A percentile compares a stretch with the other conserved stretches of the same genome.
Conservation (phyloP, 441 rosid genomes). For the Populus tomentosa region DNA sequence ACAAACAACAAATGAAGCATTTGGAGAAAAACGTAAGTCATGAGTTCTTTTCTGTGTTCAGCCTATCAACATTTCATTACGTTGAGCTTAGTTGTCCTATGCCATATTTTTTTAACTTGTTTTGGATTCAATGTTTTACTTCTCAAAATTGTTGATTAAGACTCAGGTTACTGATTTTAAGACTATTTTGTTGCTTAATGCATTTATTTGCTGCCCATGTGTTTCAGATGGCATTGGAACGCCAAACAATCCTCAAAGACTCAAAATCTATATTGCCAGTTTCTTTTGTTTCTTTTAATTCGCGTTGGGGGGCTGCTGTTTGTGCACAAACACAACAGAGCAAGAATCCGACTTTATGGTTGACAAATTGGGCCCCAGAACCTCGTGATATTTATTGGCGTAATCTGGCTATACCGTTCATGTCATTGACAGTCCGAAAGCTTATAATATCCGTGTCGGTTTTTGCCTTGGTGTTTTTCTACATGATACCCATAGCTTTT, state of each 20-base stretch:
- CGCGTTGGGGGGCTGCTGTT: conserved; percentile 95
- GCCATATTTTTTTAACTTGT: background rate
- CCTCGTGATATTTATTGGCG: conserved; percentile 94
- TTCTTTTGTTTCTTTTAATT: conserved; percentile 81
- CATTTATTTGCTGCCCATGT: conserved; percentile 2
- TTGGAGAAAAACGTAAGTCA: conserved; percentile 60
- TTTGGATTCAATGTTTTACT: background rate
- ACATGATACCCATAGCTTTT: conserved; percentile 97
- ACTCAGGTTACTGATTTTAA: background rate
- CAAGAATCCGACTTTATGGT: conserved; percentile 83
- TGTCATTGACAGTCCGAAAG: conserved; percentile 74
- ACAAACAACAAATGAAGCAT: conserved; percentile 56
- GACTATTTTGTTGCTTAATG: conserved; percentile 3
- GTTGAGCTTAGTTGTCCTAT: background rate
- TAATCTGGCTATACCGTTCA: conserved; percentile 86
- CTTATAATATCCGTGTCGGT: conserved; percentile 64
- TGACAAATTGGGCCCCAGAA: conserved; percentile 93
- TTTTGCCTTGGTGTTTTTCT: conserved; percentile 87
- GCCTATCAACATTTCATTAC: background rate
- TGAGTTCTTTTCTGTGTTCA: conserved; percentile 2
- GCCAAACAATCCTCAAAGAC: conserved; percentile 66
- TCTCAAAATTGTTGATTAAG: background rate
- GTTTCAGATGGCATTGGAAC: conserved; percentile 69
- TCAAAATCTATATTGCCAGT: conserved; percentile 70
- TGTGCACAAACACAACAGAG: conserved; percentile 98